Base-by-base conservation (phyloP, 1,284 basidiomycete genomes). In the Rhodotorula sp. region DNA sequence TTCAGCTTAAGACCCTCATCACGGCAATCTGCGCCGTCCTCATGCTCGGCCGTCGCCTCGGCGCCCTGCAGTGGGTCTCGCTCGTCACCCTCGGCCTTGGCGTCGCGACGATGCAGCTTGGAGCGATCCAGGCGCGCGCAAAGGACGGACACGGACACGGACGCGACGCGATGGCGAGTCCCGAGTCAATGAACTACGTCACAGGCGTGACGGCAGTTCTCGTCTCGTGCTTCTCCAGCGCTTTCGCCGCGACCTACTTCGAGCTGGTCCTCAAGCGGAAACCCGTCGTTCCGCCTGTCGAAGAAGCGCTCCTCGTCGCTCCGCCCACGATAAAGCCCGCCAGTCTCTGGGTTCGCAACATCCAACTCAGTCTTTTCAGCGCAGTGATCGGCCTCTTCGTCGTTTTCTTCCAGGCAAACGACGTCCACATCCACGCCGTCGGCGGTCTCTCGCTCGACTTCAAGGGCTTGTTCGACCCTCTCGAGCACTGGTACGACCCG, bases 1-100 rank as follows among this genome's bases (percentile, higher is more conserved):
- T 79, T 63, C 80, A 81, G 72, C 75, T 81, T 57, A 81, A 80
- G 78, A 80, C 80, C 51, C 76, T 80, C 58, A 79, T 79, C 46
- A 81, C 80, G 4, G 80, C 80, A 26, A 63, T 81, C 31, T 79
- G 77, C 73, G 79, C 78, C 52, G 79, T 81, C 55, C 59, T 80
- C 56, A 77, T 81, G 62, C 77, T 81, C 30, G 76, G 78, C 24
- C 77, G 79, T 46, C 77, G 76, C 56, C 75, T 81, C 54, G 65
- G 74, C 16, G n/a, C 68, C 60, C 62, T 76, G 30, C 80, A 81
- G 54, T 81, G 80, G 80, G 50, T 76, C 40, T 76, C 80, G 11
- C 78, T 81, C 62, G 70, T 77, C 62, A 67, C 80, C 37, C 73
- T 81, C 51, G 78, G 77, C 5, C 51, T 79, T 18, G 80, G 80